phyloP scores from a whole-genome alignment of 306 rosid genomes.

The Dryas octopetala region DNA sequence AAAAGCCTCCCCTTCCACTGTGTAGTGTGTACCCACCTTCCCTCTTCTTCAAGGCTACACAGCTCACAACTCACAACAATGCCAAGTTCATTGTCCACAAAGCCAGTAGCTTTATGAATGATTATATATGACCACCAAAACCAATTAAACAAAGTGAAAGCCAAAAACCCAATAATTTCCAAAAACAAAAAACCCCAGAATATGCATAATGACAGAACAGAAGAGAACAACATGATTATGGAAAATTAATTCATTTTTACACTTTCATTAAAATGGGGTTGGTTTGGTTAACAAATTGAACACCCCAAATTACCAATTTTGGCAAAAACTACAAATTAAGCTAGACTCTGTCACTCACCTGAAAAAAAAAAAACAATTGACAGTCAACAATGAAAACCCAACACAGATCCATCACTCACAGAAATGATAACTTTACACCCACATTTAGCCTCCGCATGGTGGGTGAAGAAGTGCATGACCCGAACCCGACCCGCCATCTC shows the following conservation, averaged over 20 bases:
- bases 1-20: neutral
- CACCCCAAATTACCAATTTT: slow-evolving; percentile 5
- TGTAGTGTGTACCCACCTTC: neutral
- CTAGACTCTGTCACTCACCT: slow-evolving; percentile 2
- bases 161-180: neutral
- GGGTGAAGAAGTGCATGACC: slow-evolving; percentile 77
- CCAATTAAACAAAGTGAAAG: neutral
- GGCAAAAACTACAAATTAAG: slow-evolving; percentile 3
- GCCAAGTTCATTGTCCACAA: neutral
- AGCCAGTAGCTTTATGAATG: neutral
- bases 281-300: slow-evolving; percentile 6
- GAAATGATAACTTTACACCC: slow-evolving; percentile 61
- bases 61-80: neutral
- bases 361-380: neutral
- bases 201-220: neutral
- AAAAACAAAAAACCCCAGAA: neutral
- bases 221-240: neutral
- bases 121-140: neutral
- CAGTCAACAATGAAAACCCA: slow-evolving; percentile 75
- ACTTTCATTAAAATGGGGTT: slow-evolving; percentile 1
- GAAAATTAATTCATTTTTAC: slow-evolving; percentile 16
- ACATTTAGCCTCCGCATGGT: slow-evolving; percentile 57
- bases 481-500: slow-evolving; percentile 73
- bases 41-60: neutral
- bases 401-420: slow-evolving; percentile 67